Percentiles rank a stretch among this genome's conserved stretches.
phyloP scores from a whole-genome alignment of 306 rosid genomes.

The Oxytropis ochrocephala region DNA sequence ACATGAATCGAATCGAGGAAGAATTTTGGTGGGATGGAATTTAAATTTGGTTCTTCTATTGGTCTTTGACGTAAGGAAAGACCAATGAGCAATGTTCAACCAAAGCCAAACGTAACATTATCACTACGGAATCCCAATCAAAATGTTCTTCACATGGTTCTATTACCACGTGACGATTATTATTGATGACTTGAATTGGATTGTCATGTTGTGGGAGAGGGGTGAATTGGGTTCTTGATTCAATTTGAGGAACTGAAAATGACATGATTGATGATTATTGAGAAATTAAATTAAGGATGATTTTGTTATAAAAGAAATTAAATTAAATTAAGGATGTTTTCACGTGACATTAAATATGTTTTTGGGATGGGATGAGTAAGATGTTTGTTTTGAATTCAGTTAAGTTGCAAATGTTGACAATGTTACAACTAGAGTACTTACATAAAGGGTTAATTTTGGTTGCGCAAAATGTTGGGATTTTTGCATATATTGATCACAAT shows the following conservation, averaged over 20 bases:
- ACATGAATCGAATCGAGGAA: conserved; percentile 10
- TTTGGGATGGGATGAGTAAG: not conserved
- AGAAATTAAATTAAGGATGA: not conserved
- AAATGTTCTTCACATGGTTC: conserved; percentile 6
- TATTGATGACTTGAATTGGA: not conserved
- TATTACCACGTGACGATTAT: not conserved
- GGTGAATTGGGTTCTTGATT: conserved; percentile 2
- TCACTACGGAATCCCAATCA: conserved; percentile 5
- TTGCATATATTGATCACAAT: not conserved
- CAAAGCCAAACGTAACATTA: conserved; percentile 8
- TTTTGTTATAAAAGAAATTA: no score
- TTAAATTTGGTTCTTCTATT: not conserved
- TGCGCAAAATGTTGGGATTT: not conserved
- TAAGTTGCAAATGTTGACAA: not conserved
- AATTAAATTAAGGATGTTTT: not conserved
- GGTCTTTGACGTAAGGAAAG: not conserved
- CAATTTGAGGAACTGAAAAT: conserved; percentile 11
- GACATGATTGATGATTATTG: not conserved
- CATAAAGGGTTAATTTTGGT: conserved; percentile 8
- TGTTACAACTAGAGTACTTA: not conserved
- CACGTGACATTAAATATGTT: no score
- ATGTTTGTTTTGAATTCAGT: not conserved
- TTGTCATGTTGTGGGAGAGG: conserved; percentile 8
- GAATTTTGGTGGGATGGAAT: conserved; percentile 13
- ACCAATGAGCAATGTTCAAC: not conserved